Conservation (phyloP, 768 basidiomycete species). For the Boletus rubropictus region DNA sequence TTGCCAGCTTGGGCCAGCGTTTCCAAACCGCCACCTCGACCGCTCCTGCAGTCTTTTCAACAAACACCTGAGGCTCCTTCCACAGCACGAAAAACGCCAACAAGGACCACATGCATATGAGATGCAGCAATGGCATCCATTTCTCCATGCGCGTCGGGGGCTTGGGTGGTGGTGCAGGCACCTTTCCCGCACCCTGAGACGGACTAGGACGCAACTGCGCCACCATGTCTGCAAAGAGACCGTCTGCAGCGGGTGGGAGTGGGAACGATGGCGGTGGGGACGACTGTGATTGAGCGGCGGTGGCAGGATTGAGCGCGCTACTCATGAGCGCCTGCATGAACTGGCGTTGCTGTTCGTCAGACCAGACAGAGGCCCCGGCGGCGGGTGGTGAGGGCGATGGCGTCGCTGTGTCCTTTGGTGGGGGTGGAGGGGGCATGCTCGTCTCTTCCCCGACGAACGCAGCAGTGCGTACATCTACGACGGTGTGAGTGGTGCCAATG, state of each 20-base stretch:
- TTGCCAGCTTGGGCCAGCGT: slow-evolving; percentile 57
- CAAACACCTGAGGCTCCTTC: slow-evolving; percentile 52
- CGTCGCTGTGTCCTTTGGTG: slow-evolving; percentile 22
- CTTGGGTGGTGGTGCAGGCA: slow-evolving; percentile 21
- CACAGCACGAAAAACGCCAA: slow-evolving; percentile 64
- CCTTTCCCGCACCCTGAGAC: slow-evolving; percentile 27
- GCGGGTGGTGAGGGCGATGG: slow-evolving; percentile 23
- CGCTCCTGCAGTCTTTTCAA: slow-evolving; percentile 31
- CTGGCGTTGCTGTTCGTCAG: slow-evolving; percentile 61
- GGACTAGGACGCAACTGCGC: too few species aligned
- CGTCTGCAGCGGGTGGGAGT: slow-evolving; percentile 26
- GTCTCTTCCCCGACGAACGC: slow-evolving; percentile 37
- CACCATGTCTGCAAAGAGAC: slow-evolving; percentile 46
- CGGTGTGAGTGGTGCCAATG: background rate
- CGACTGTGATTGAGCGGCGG: slow-evolving; percentile 14
- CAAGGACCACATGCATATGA: slow-evolving; percentile 58
- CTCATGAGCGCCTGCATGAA: slow-evolving; percentile 62
- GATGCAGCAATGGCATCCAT: slow-evolving; percentile 59
- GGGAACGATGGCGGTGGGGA: background rate
- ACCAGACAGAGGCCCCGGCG: slow-evolving; percentile 46
- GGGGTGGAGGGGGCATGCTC: slow-evolving; percentile 22
- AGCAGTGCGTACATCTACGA: slow-evolving; percentile 14
- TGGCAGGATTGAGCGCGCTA: slow-evolving; percentile 28
- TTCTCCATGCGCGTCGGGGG: slow-evolving; percentile 51
- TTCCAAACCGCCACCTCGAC: slow-evolving; percentile 41